A percentile compares a stretch with the other conserved stretches of the same genome.
Evolutionary conservation across 345 rosid species (phyloP).

Genomic region (Draba incana): DNA sequence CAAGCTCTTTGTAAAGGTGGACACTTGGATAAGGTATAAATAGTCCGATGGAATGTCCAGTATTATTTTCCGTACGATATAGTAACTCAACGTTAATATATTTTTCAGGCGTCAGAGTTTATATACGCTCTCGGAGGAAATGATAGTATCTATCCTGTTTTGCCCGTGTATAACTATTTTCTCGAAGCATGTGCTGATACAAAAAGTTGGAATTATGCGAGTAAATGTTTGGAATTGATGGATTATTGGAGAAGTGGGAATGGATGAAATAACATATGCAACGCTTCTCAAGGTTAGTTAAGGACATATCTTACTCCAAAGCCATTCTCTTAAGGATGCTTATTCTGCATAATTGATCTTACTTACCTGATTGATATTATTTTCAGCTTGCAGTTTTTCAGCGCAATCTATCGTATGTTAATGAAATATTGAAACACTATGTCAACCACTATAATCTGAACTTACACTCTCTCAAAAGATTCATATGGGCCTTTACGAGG

Average conservation of each 20-base stretch:
- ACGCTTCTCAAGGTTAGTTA: conserved; percentile 77
- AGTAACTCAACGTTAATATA: neutral
- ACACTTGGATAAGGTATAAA: conserved; percentile 69
- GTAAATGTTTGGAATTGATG: conserved; percentile 86
- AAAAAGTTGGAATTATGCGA: conserved; percentile 45
- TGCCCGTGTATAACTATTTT: conserved; percentile 63
- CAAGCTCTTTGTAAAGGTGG: conserved; percentile 81
- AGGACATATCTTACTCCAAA: conserved; percentile 7
- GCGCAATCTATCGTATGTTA: conserved; percentile 58
- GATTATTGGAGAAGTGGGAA: conserved; percentile 61
- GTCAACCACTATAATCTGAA: conserved; percentile 58
- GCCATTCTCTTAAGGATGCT: too few species aligned
- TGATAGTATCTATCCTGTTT: conserved; percentile 47
- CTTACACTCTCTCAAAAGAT: conserved; percentile 51
- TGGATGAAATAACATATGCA: conserved; percentile 68
- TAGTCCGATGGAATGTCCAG: conserved; percentile 2
- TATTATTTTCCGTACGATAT: neutral
- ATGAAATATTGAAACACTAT: conserved; percentile 70
- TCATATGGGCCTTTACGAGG: conserved; percentile 66
- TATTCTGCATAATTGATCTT: conserved; percentile 1
- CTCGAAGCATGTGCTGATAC: conserved; percentile 58
- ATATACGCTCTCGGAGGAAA: conserved; percentile 53
- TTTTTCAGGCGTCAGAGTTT: conserved; percentile 64
- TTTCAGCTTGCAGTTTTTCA: conserved; percentile 84
- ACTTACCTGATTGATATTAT: conserved; percentile 28